Conservation (phyloP, 345 rosid species). For the Bruguiera gymnorhiza region DNA sequence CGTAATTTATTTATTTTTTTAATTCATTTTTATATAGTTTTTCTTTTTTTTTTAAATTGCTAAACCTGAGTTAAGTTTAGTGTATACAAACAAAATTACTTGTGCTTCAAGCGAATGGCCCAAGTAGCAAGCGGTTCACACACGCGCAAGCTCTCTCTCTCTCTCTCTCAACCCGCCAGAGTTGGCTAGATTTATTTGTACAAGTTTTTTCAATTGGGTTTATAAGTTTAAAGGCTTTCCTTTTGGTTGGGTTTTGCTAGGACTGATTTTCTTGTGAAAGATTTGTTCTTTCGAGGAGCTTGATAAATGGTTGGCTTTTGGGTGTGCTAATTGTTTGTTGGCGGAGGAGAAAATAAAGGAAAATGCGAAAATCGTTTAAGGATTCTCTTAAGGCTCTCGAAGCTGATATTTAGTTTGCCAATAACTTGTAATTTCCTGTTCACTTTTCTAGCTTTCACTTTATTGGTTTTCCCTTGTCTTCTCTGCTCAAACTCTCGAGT, state of each 20-base stretch:
- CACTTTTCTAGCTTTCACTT: background rate
- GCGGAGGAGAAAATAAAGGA: conserved; percentile 14
- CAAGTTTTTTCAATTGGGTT: background rate
- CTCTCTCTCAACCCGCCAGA: background rate
- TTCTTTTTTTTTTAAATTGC: no score
- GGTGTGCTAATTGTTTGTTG: conserved; percentile 2
- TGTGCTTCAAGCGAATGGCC: conserved; percentile 68
- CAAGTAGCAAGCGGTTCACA: conserved; percentile 9
- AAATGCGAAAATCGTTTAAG: conserved; percentile 87
- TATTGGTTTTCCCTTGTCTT: background rate
- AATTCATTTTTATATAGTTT: no score
- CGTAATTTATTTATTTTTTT: no score
- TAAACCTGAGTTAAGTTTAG: background rate
- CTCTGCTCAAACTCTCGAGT: background rate
- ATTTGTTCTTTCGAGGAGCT: conserved; percentile 6
- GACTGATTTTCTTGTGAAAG: background rate
- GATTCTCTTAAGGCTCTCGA: conserved; percentile 95
- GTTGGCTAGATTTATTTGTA: conserved; percentile 8
- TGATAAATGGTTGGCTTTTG: conserved; percentile 8
- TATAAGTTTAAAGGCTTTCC: background rate
- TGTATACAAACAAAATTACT: conserved; percentile 37
- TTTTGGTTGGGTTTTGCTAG: conserved; percentile 8
- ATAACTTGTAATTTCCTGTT: conserved; percentile 61
- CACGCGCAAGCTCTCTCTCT: background rate
- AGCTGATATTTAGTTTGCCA: conserved; percentile 97